phyloP scores from a whole-genome alignment of 805 yeast species.

The Spathaspora girioi region DNA sequence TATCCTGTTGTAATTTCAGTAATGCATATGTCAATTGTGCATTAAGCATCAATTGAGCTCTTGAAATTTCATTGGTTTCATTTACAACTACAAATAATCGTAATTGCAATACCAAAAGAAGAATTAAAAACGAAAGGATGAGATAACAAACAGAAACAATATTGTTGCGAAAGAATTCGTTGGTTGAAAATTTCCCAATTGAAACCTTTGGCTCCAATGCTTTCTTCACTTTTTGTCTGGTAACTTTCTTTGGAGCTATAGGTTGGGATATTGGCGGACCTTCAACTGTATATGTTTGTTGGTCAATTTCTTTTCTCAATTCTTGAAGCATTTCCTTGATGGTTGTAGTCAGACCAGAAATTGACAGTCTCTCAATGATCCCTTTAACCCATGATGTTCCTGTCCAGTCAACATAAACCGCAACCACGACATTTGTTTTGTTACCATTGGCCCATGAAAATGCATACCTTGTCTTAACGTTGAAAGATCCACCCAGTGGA shows the following conservation, averaged over 20 bases:
- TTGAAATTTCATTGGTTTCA: slow-evolving; percentile 21
- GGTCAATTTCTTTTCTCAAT: slow-evolving; percentile 28
- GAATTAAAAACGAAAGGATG: slow-evolving; percentile 16
- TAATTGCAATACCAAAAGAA: slow-evolving; percentile 19
- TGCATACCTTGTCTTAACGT: slow-evolving; percentile 67
- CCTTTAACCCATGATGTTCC: slow-evolving; percentile 90
- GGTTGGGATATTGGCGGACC: slow-evolving; percentile 12
- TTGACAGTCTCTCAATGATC: slow-evolving; percentile 81
- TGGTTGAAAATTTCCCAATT: slow-evolving; percentile 1
- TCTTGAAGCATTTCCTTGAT: slow-evolving; percentile 46
- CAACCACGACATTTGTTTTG: slow-evolving; percentile 54
- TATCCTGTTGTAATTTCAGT: slow-evolving; percentile 1
- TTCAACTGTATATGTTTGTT: slow-evolving; percentile 16
- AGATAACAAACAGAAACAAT: slow-evolving; percentile 14
- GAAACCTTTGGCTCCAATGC: neutral
- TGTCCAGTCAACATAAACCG: slow-evolving; percentile 84
- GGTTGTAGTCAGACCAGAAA: slow-evolving; percentile 71
- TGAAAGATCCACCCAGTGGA: slow-evolving; percentile 84
- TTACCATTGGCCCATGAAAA: slow-evolving; percentile 72
- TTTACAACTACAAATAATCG: slow-evolving; percentile 12
- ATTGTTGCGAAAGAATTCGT: slow-evolving; percentile 10
- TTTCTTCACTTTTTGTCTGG: slow-evolving; percentile 3
- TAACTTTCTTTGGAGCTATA: slow-evolving; percentile 1
- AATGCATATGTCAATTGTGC: slow-evolving; percentile 10
- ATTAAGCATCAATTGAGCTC: slow-evolving; percentile 17